Percentiles rank a stretch among this genome's conserved stretches.
phyloP scores from a whole-genome alignment of 805 yeast species.

The Yamadazyma endophytica region DNA sequence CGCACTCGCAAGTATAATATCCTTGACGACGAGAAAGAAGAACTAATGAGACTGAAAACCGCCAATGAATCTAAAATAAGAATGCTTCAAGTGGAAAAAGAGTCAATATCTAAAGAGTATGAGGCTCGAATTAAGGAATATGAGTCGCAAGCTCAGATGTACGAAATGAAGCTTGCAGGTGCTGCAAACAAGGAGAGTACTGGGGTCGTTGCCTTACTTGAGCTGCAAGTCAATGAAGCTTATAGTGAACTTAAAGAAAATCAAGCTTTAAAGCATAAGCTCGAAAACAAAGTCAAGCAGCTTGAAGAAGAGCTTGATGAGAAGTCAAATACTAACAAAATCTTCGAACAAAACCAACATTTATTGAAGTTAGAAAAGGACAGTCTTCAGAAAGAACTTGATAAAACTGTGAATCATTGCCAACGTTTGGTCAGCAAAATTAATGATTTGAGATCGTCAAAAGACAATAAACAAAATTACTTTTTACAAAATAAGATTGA shows the following conservation, averaged over 20 bases:
- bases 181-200: conserved; percentile 1
- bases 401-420: conserved; percentile 24
- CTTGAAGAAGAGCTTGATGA: conserved; percentile 15
- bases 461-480: conserved; percentile 1
- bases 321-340: conserved; percentile 17
- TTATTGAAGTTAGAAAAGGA: conserved; percentile 24
- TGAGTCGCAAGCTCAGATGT: conserved; percentile 29
- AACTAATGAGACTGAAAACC: conserved; percentile 29
- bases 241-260: conserved; percentile 19
- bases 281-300: neutral
- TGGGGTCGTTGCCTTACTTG: conserved; percentile 23
- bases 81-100: conserved; percentile 32
- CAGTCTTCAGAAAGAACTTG: conserved; percentile 27
- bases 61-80: conserved; percentile 36
- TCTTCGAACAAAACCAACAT: conserved; percentile 27
- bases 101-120: conserved; percentile 15
- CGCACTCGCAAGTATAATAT: conserved; percentile 16
- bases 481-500: conserved; percentile 24
- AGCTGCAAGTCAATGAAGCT: conserved; percentile 31
- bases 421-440: conserved; percentile 26
- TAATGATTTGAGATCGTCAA: conserved; percentile 5
- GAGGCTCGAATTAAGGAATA: conserved; percentile 28
- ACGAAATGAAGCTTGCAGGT: conserved; percentile 5
- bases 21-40: conserved; percentile 28
- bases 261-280: conserved; percentile 19